Percentiles rank a stretch among this genome's conserved stretches.
Conservation (phyloP, 257 asterid genomes). For the Asclepias syriaca region DNA sequence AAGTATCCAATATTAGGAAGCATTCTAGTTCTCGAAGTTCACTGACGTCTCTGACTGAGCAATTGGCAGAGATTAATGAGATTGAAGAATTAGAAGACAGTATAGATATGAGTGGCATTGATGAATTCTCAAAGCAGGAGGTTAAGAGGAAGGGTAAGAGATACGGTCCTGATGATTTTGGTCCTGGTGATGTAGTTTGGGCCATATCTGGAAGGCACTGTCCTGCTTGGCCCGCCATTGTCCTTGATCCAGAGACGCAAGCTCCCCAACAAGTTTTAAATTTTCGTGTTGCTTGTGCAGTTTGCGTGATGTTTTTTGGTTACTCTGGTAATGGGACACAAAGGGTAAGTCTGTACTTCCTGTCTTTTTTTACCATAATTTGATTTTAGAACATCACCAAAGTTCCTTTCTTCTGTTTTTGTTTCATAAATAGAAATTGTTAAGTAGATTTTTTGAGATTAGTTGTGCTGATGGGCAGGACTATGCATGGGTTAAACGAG, state of each 20-base stretch:
- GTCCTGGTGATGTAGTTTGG: constrained; percentile 85
- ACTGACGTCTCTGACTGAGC: constrained; percentile 34
- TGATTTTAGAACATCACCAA: neutral
- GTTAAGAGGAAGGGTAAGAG: constrained; percentile 16
- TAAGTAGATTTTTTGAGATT: constrained; percentile 24
- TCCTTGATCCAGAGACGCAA: constrained; percentile 75
- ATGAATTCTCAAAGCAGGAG: constrained; percentile 29
- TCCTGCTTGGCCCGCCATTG: constrained; percentile 99
- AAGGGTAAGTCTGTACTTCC: constrained; percentile 49
- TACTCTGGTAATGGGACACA: constrained; percentile 97
- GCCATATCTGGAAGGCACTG: constrained; percentile 69
- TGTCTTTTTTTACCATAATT: neutral
- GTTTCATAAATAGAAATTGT: neutral
- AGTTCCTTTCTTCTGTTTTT: constrained; percentile 13
- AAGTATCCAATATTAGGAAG: constrained; percentile 29
- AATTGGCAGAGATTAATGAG: constrained; percentile 31
- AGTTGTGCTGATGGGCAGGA: constrained; percentile 58
- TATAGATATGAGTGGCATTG: constrained; percentile 40
- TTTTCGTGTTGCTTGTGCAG: constrained; percentile 52
- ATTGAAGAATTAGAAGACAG: constrained; percentile 50
- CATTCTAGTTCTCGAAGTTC: constrained; percentile 37
- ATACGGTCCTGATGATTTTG: constrained; percentile 49
- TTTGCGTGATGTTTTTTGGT: constrained; percentile 98
- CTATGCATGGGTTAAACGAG: constrained; percentile 83
- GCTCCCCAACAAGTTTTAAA: constrained; percentile 77